Base-by-base conservation (phyloP, 2,329 filamentous ascomycete genomes). In the Verticillium klebahnii region DNA sequence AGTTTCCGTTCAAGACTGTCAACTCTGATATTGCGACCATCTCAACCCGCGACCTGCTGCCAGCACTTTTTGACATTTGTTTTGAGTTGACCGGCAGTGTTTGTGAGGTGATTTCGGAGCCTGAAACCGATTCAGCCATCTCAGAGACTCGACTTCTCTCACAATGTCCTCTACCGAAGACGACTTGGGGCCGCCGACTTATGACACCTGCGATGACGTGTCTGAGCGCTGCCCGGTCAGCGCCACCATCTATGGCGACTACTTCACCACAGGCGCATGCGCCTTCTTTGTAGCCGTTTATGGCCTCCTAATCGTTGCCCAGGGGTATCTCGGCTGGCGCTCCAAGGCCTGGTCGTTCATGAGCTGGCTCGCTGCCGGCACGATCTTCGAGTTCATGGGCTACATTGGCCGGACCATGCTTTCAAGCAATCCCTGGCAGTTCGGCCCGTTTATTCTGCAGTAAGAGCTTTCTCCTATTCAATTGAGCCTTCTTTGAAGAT, bases 401-500 rank as follows among this genome's bases (percentile, higher is more conserved):
- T 56, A 62, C 19, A n/a, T 34, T 15, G 55, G 12, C 15, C 60
- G 62, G 11, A 37, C 39, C 5, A 34, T 31, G 15, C 54, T 62
- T 4, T 31, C 62, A 60, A 59, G 63, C 37, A 79, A 81, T 59
- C 76, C 77, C 0, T 81, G 77, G 76, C 72, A 67, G 39, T 64
- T 74, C 7, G 67, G 69, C n/a, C 73, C 73, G 9, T 79, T 80
- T 65, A 73, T 75, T 34, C 66, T 77, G 1, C 78, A 80, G 19
- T 54, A 54, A 25, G 19, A 54, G 6, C 45, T 3, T 50, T 9
- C 12, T 52, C 11, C 45, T 52, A 9, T 1, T 2, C 1, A 15
- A 4, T 37, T 37, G 4, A 15, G 36, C 11, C 29, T 29, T 37
- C 36, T 12, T 2, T 14, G 14, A 37, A 9, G 36, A 37, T 37